Percentiles rank a stretch among this genome's conserved stretches.
Conservation (phyloP, 495 filamentous ascomycete genomes). For the Penicillium egyptiacum region DNA sequence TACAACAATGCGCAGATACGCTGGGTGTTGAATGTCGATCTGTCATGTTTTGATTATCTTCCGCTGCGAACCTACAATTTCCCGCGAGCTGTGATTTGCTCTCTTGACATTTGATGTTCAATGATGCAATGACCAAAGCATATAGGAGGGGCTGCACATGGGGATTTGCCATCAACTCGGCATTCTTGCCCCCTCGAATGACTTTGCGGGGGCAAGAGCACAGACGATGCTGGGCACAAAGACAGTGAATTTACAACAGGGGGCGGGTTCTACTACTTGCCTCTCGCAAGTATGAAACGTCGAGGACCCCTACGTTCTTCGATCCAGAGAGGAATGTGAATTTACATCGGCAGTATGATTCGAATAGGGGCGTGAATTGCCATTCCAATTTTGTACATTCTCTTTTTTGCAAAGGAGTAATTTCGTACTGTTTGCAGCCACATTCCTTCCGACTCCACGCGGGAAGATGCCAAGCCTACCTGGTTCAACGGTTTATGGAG, state of each 20-base stretch:
- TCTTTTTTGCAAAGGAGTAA: not conserved
- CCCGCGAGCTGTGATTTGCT: constrained; percentile 4
- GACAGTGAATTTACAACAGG: constrained; percentile 8
- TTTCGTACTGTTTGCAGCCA: constrained; percentile 17
- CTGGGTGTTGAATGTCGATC: constrained; percentile 4
- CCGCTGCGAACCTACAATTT: not conserved
- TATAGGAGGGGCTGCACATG: constrained; percentile 13
- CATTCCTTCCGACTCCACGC: constrained; percentile 16
- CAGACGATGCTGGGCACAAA: constrained; percentile 1
- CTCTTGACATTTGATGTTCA: not conserved
- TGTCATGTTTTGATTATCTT: not conserved
- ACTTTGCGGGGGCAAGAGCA: constrained; percentile 12
- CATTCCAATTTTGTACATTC: constrained; percentile 1
- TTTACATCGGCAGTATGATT: constrained; percentile 2
- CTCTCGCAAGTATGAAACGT: constrained; percentile 2
- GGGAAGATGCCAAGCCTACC: constrained; percentile 22
- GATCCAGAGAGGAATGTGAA: constrained; percentile 13
- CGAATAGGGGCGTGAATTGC: not conserved
- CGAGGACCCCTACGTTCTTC: constrained; percentile 9
- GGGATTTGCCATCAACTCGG: constrained; percentile 13
- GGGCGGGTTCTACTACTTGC: not conserved
- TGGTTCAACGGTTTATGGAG: not conserved
- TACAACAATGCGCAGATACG: not conserved
- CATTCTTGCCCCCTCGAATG: constrained; percentile 10
- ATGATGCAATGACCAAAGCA: constrained; percentile 10